Evolutionary conservation across 73 alveolate genomes (phyloP), one percentile per base, ranked within the genome.

Genomic region (Symbiodinium pilosum): DNA sequence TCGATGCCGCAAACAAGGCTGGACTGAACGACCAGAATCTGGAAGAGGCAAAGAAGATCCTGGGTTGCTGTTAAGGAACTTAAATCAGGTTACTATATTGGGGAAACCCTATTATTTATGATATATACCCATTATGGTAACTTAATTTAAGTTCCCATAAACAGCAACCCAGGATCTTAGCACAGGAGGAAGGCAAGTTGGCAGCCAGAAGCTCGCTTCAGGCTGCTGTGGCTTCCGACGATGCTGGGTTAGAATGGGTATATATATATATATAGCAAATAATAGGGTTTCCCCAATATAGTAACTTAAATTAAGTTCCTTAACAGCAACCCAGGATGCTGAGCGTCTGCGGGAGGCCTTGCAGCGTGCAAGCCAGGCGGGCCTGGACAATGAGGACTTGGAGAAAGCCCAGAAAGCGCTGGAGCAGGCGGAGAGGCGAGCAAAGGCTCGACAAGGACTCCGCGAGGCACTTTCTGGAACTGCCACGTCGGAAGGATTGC

Each of bases 1-100:
- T 89, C 16, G 95, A 89, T 39, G 95, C 95, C 20, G 95, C 95
- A 4, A 41, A n/a, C 28, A 89, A 89, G 52, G 86, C 87, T 4
- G 95, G 95, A 26, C 52, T 89, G 87, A 44, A 42, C 12, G 95
- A 32, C 3, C 44, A 28, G 26, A 73, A 40, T 6, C 26, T 68
- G 28, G 73, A 36, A 28, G 75, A 89, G 75, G 95, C 95, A 5
- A 2, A 16, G 47, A 18, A 40, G 87, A 30, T 84, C 20, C n/a
- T n/a, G n/a, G n/a, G n/a, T n/a, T n/a, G n/a, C n/a, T n/a, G n/a
- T n/a, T n/a, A n/a, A n/a, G n/a, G n/a, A n/a, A n/a, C n/a, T n/a
- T n/a, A n/a, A n/a, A n/a, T n/a, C n/a, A n/a, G n/a, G n/a, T n/a
- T n/a, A n/a, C n/a, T n/a, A n/a, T n/a, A n/a, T n/a, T n/a, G n/a